Conservation (phyloP, 2,329 filamentous ascomycete species). For the Lizonia empirigonia region DNA sequence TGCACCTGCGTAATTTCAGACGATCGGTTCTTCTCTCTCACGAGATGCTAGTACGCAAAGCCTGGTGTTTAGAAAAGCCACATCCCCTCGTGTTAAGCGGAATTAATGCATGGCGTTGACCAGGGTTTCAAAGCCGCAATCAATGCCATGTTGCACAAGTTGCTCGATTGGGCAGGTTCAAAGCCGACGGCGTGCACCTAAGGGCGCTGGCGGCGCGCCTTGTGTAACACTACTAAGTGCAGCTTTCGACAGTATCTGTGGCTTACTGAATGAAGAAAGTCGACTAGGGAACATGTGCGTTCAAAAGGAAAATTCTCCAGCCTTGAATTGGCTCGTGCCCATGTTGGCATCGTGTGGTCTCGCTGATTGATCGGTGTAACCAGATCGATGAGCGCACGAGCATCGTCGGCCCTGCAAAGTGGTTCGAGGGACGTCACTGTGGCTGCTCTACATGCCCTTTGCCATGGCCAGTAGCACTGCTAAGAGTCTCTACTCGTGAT, state of each 20-base stretch:
- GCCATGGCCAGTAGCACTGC: background rate
- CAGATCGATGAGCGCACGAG: constrained; percentile 9
- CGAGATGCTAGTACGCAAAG: background rate
- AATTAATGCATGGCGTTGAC: constrained; percentile 9
- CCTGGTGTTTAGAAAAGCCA: background rate
- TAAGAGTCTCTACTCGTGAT: background rate
- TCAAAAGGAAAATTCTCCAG: background rate
- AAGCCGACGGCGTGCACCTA: constrained; percentile 10
- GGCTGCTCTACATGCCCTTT: background rate
- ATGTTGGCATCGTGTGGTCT: background rate
- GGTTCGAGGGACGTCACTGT: background rate
- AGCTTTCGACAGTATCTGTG: background rate
- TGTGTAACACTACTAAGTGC: constrained; percentile 16
- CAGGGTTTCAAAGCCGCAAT: constrained; percentile 3
- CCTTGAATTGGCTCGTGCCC: background rate
- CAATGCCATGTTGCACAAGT: constrained; percentile 2
- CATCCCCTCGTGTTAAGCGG: background rate
- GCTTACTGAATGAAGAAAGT: constrained; percentile 10
- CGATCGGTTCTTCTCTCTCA: background rate
- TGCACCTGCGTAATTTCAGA: too few species aligned
- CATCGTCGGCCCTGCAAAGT: constrained; percentile 2
- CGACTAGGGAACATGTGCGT: background rate
- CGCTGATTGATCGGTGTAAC: constrained; percentile 12
- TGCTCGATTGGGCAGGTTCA: constrained; percentile 11
- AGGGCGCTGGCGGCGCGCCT: constrained; percentile 14